Evolutionary conservation across 768 basidiomycete genomes (phyloP).

Genomic region (Porphyrellus cyaneotinctus): DNA sequence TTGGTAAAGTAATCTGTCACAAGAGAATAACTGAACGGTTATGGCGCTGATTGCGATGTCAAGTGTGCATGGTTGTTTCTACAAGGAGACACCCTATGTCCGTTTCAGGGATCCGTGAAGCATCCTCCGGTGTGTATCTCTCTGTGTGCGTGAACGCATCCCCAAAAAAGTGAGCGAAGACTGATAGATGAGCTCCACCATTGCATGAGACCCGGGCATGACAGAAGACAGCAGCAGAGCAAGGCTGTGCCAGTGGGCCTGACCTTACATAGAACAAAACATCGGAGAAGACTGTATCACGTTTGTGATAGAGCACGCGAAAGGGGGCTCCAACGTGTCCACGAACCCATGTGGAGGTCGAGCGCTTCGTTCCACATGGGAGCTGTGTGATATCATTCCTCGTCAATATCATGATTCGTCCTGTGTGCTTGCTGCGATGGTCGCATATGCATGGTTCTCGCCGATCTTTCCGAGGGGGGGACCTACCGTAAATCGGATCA

Average conservation of each 20-base stretch:
- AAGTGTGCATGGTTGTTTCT: no score
- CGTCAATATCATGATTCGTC: background rate
- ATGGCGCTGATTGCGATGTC: no score
- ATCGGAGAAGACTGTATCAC: conserved; percentile 1
- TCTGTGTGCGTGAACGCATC: background rate
- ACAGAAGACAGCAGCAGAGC: background rate
- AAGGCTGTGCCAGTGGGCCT: background rate
- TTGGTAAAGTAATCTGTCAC: background rate
- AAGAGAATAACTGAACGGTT: no score
- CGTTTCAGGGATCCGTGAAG: no score
- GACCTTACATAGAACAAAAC: background rate
- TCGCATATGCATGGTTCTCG: background rate
- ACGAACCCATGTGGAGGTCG: background rate
- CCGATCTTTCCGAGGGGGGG: background rate
- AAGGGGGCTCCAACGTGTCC: conserved; percentile 5
- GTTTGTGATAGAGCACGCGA: conserved; percentile 8
- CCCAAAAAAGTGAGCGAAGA: background rate
- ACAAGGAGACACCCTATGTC: no score
- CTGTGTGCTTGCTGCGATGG: background rate
- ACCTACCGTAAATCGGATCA: background rate
- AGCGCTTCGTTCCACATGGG: background rate
- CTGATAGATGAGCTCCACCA: background rate
- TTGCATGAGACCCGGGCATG: conserved; percentile 6
- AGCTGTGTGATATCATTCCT: background rate
- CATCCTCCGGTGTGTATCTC: no score